Conservation (phyloP, 176 grass and related monocot species). For the Microstegium vimineum region DNA sequence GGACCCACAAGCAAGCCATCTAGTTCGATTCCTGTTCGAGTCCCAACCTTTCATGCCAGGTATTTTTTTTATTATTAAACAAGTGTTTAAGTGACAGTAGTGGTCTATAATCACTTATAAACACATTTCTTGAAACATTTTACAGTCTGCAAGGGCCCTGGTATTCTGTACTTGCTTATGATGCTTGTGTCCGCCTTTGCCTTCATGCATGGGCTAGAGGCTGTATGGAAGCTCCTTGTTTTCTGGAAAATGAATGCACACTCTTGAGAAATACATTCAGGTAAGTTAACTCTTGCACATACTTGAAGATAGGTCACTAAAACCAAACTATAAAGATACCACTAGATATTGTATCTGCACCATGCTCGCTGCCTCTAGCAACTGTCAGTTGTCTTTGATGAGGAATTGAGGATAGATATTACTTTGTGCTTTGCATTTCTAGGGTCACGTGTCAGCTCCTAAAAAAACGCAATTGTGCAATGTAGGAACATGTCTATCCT, state of each 20-base stretch:
- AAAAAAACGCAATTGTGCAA: not conserved
- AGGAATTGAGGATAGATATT: not conserved
- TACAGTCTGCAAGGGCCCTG: slow-evolving; percentile 89
- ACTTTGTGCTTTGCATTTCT: not conserved
- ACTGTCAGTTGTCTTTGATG: not conserved
- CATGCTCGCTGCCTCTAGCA: not conserved
- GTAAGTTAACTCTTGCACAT: slow-evolving; percentile 42
- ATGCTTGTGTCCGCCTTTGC: slow-evolving; percentile 92
- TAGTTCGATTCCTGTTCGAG: slow-evolving; percentile 64
- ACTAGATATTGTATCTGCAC: not conserved
- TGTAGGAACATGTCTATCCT: not conserved
- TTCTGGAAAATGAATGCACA: slow-evolving; percentile 92
- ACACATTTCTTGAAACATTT: slow-evolving; percentile 31
- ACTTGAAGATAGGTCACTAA: not conserved
- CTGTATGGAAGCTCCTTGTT: slow-evolving; percentile 94
- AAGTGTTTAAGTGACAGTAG: not conserved
- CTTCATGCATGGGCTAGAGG: slow-evolving; percentile 97
- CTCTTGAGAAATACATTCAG: slow-evolving; percentile 83
- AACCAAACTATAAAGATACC: not conserved
- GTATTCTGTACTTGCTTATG: slow-evolving; percentile 98
- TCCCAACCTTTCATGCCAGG: slow-evolving; percentile 96
- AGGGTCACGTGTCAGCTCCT: not conserved
- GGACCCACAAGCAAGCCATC: slow-evolving; percentile 52
- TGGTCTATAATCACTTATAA: slow-evolving; percentile 29
- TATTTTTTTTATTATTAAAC: slow-evolving; percentile 19